Conservation (phyloP, 1,284 basidiomycete species). For the Volvariella surrecta region DNA sequence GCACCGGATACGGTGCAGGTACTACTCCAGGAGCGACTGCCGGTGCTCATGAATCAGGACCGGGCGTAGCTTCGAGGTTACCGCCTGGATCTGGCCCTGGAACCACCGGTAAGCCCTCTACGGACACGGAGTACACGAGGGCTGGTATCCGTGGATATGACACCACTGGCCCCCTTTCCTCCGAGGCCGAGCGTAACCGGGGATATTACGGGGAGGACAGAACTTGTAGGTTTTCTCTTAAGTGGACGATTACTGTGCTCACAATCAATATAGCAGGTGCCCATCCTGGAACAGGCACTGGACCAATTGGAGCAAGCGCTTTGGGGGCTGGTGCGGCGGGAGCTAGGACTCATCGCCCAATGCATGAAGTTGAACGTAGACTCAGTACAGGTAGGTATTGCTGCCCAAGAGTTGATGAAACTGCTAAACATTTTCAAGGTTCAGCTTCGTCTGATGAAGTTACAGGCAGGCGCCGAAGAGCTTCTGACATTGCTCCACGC, state of each 20-base stretch:
- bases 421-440: not conserved
- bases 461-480: not conserved
- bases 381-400: not conserved
- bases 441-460: not conserved
- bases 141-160: slow-evolving; percentile 14
- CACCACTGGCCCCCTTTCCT: slow-evolving; percentile 9
- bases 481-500: not conserved
- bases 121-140: slow-evolving; percentile 9
- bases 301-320: not conserved
- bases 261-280: not conserved
- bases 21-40: slow-evolving; percentile 1
- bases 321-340: not conserved
- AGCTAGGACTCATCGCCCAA: not conserved
- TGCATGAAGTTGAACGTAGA: not conserved
- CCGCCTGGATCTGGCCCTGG: slow-evolving; percentile 14
- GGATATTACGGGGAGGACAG: not conserved
- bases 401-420: not conserved
- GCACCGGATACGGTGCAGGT: not conserved
- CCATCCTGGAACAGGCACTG: not conserved
- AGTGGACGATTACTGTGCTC: not conserved
- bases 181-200: not conserved
- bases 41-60: not conserved
- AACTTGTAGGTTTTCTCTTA: not conserved
- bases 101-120: slow-evolving; percentile 11
- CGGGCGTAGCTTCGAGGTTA: slow-evolving; percentile 6